Base-by-base conservation (phyloP, 768 basidiomycete species). In the Hypsizygus marmoreus region DNA sequence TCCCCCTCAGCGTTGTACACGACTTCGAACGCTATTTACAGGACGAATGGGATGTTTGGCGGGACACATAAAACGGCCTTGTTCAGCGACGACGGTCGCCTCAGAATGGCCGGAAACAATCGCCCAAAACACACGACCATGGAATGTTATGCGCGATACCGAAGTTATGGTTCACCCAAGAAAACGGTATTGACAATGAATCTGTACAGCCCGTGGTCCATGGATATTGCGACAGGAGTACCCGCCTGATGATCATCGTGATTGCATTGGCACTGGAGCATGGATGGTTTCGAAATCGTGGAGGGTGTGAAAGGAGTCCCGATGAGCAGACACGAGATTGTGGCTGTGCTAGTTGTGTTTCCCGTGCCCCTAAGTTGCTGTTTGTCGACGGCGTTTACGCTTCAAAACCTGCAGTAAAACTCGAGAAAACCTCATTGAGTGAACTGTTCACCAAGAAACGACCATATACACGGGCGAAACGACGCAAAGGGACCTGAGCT, bases 91-190 rank as follows among this genome's bases (percentile, higher is more conserved):
- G n/a, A n/a, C n/a, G n/a, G n/a, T n/a, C n/a, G n/a, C n/a, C n/a
- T n/a, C n/a, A n/a, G n/a, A n/a, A n/a, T n/a, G n/a, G n/a, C n/a
- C n/a, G n/a, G 10, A 20, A 39, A 13, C 13, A 24, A n/a, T 13
- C 4, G 12, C 11, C 23, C 4, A n/a, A n/a, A n/a, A 17, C 42
- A 26, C 42, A 43, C 42, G 33, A 25, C 14, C 24, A n/a, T n/a
- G 29, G 42, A 38, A 29, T 28, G 17, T 35, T 33, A 32, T 10
- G 32, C 33, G 20, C 24, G 26, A 31, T 47, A 40, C 63, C 61
- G 58, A 55, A 55, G 49, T 56, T 59, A 42, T 49, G 61, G 60
- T 45, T 43, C 49, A 48, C 57, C 60, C 60, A 57, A 52, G 31
- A 36, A 36, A 55, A 35, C 52, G 62, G 61, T 60, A 61, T 46